Base-by-base conservation (phyloP, 1,139 yeast genomes). In the Ogataea hybrid region DNA sequence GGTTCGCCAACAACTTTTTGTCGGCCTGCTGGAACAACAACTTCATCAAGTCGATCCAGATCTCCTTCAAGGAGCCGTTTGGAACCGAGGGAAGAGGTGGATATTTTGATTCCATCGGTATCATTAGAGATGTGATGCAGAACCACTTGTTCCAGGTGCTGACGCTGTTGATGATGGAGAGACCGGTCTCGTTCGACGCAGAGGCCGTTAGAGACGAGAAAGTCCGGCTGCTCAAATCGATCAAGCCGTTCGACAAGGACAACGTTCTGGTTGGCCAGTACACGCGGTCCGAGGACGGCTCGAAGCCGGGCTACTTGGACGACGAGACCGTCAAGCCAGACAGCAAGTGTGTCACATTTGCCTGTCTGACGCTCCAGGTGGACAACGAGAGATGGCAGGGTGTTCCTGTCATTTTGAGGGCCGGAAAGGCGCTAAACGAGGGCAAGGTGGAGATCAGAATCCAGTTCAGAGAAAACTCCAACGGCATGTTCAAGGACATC, bases 1-100 rank as follows among this genome's bases (percentile, higher is more conserved):
- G 98, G 61, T 92, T 92, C 62, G 96, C 95, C 53, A 92, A 92
- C 68, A 81, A 82, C 58, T 76, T 90, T 64, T 73, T 92, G 59
- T 77, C 77, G 59, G 87, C 95, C 18, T 79, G 86, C 42, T 92
- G 97, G 97, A 84, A 85, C 69, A 80, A 75, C 62, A 77, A 84
- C 52, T 82, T 77, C 65, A 81, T 92, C 59, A 75, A 80, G 49
- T 78, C 83, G 39, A 81, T 92, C 49, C 97, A 90, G 68, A 81
- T 92, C 53, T 77, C 92, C 17, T 90, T 92, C 72, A 94, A 94
- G 70, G 99, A 92, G 69, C 85, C 92, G 10, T 90, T 94, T 58
- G 98, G 98, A 46, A 92, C 98, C 35, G 97, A 92, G 68, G 98
- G 98, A 47, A 81, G 99, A 62, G 98, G 98, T 53, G 98, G 98